Conservation (phyloP, 2,329 filamentous ascomycete genomes). For the Leptographium flavum region DNA sequence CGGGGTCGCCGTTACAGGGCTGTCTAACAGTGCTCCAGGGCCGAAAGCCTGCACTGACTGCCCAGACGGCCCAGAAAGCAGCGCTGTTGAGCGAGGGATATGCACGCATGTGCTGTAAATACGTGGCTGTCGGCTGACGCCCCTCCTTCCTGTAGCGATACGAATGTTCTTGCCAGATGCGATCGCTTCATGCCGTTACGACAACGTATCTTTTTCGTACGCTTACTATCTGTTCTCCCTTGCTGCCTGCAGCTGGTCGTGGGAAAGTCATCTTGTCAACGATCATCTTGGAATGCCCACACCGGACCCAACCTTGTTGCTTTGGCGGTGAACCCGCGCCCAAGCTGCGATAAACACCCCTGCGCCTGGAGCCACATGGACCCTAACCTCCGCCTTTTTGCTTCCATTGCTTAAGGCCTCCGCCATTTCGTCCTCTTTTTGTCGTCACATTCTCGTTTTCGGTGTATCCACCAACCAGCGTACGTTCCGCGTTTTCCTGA, state of each 20-base stretch:
- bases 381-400: not conserved
- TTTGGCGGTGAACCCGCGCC: no score
- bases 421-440: no score
- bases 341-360: no score
- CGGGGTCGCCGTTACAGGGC: not conserved
- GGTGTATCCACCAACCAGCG: not conserved
- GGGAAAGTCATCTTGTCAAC: no score
- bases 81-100: not conserved
- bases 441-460: not conserved
- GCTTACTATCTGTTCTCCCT: constrained; percentile 2
- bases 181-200: no score
- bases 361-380: not conserved
- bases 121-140: not conserved
- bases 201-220: not conserved
- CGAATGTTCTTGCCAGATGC: no score
- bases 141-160: not conserved
- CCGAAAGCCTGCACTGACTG: no score
- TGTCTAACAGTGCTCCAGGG: not conserved
- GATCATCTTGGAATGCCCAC: no score
- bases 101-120: not conserved
- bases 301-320: no score
- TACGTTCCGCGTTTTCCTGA: not conserved
- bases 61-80: not conserved
- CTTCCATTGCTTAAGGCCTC: not conserved
- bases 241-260: no score